Base-by-base conservation (phyloP, 2,329 filamentous ascomycete species). In the Talaromyces sp. region DNA sequence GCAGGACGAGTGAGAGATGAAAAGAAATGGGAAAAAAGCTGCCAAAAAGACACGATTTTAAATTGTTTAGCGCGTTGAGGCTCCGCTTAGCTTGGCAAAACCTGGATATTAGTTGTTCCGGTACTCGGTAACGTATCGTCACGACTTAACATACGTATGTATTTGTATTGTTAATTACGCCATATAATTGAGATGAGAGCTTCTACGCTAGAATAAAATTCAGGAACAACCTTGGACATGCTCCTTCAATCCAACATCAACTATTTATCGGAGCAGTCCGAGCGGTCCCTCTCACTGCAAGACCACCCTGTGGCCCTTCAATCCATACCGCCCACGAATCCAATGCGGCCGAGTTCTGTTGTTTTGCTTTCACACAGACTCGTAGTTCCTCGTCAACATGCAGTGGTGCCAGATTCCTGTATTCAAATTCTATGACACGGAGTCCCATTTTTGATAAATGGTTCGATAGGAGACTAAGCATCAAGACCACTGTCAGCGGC, bases 331-430 rank as follows among this genome's bases (percentile, higher is more conserved):
- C 81, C 79, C 81, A 87, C 13, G 33, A 33, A 13, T 19, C 35
- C 22, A 22, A 39, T 17, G 40, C 67, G 74, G 21, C 67, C 65
- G 19, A 10, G 31, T 25, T 36, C 31, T 51, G 45, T n/a, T 72
- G 72, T 53, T 73, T 75, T 58, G 72, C 77, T 61, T 82, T 80
- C 13, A 87, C 81, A 66, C 89, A 93, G 3, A 97, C 79, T 31
- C 73, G 84, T 73, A 96, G 78, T 53, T 81, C 72, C 71, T 94
- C 88, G 43, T 82, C 79, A 31, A 85, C 89, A 70, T 91, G 95
- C 19, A 97, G 76, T 13, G 93, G 92, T 9, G 87, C 84, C 25
- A 95, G 72, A 70, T 97, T 96, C 52, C 85, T 83, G 72, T 97
- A 97, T 55, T 87, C 80, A 53, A 97, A 82, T 10, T 71, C 77